A percentile compares a stretch with the other conserved stretches of the same genome.
Conservation (phyloP, 2,329 filamentous ascomycete species). For the Phialemoniopsis sp. region DNA sequence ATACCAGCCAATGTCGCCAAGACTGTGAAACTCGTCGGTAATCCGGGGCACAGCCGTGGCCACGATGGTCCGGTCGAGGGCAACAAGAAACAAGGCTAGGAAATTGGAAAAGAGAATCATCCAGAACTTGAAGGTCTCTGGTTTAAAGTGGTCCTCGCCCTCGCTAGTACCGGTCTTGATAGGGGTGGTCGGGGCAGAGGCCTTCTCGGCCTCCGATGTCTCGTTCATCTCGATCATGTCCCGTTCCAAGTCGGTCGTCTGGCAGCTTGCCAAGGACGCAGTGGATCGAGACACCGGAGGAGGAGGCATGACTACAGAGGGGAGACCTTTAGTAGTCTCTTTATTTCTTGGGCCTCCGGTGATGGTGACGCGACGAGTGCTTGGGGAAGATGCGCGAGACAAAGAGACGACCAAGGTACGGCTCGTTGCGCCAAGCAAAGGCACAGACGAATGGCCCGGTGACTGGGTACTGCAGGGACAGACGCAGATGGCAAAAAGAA, state of each 20-base stretch:
- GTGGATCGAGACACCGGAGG: conserved; percentile 2
- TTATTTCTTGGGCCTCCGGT: too few relatives aligned
- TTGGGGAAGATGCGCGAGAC: too few relatives aligned
- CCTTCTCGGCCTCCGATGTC: conserved; percentile 17
- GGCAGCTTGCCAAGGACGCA: conserved; percentile 6
- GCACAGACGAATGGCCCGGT: too few relatives aligned
- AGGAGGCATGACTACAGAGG: too few relatives aligned
- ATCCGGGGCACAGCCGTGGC: conserved; percentile 51
- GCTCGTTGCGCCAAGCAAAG: too few relatives aligned
- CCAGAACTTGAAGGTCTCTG: conserved; percentile 51
- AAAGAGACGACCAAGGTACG: too few relatives aligned
- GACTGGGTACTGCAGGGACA: too few relatives aligned
- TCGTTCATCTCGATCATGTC: conserved; percentile 9
- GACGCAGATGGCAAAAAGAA: too few relatives aligned
- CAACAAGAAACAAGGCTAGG: conserved; percentile 52
- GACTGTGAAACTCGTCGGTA: conserved; percentile 51
- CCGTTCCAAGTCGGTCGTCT: conserved; percentile 8
- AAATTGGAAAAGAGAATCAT: conserved; percentile 49
- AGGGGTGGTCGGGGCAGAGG: conserved; percentile 1
- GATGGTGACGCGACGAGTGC: too few relatives aligned
- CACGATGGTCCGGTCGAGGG: conserved; percentile 54
- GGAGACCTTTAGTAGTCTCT: too few relatives aligned
- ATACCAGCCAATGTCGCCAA: conserved; percentile 62
- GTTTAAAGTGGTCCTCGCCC: conserved; percentile 39
- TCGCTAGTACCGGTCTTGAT: conserved; percentile 11